Base-by-base conservation (phyloP, 306 rosid genomes). In the Cucumis melo region DNA sequence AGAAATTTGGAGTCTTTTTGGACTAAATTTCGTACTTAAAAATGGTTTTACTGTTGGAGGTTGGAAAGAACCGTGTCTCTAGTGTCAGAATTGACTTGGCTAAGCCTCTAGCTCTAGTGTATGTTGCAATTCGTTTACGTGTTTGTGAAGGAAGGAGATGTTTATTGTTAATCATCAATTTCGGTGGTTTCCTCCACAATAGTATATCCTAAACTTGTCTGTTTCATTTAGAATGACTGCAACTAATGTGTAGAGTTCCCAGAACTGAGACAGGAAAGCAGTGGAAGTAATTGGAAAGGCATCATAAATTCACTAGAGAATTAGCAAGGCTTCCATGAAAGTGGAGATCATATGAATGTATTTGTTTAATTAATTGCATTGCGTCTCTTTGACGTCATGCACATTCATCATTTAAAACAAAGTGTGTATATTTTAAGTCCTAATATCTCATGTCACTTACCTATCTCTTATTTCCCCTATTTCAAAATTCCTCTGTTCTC, bases 381-480 rank as follows among this genome's bases (percentile, higher is more conserved):
- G 20, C 66, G 66, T 56, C 38, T 56, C 36, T 38, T 75, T 57
- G 67, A 56, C 66, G 67, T 75, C 78, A 75, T 39, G 38, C 51
- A 14, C 21, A n/a, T 1, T 9, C 58, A 24, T 16, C 7, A 15
- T 64, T 34, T 64, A 1, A 17, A 24, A 68, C 5, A 1, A 27
- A 3, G 13, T 20, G 5, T 24, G 59, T 54, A 19, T 2, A 54
- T 19, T 54, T 60, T 19, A 7, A 60, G 66, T 21, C 16, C 38
- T 60, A 60, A 13, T 4, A 23, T 65, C 73, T 65, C 9, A 39
- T 5, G 9, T 27, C 42, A 32, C 6, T n/a, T 59, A 16, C 12
- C 11, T 13, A 15, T 8, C 17, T 62, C 41, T 19, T 4, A 4
- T n/a, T 2, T 17, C 8, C 11, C 29, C 13, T 66, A 36, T 64